A percentile compares a stretch with the other conserved stretches of the same genome.
Evolutionary conservation across 2,329 filamentous ascomycete genomes (phyloP).

Genomic region (Colletotrichum sp.): DNA sequence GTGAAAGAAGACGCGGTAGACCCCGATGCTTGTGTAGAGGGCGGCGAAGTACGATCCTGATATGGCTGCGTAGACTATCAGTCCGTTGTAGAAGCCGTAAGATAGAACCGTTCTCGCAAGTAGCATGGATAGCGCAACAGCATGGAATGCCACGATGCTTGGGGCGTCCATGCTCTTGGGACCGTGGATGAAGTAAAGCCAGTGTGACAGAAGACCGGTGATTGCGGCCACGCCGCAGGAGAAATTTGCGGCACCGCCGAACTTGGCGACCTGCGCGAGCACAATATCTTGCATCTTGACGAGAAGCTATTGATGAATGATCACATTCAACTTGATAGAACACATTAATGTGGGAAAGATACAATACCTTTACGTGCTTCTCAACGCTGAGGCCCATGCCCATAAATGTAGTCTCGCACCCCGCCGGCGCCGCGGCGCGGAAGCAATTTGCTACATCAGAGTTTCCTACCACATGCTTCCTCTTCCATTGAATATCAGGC

Average conservation of each 20-base stretch:
- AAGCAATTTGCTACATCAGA: neutral
- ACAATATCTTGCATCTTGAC: neutral
- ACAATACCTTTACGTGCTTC: rapidly evolving
- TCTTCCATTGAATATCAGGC: neutral
- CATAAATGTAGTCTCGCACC: neutral
- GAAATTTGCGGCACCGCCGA: neutral
- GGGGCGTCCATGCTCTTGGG: neutral
- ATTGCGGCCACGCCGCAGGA: neutral
- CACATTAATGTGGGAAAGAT: neutral
- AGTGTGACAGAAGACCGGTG: conserved; percentile 14
- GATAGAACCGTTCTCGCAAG: neutral
- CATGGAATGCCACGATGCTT: neutral
- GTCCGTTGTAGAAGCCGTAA: neutral
- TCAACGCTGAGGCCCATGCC: neutral
- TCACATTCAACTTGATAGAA: neutral
- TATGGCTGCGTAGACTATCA: neutral
- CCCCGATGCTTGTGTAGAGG: conserved; percentile 28
- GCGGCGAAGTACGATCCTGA: conserved; percentile 6
- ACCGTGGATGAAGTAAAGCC: conserved; percentile 15
- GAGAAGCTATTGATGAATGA: neutral
- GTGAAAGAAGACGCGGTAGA: conserved; percentile 26
- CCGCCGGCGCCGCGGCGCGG: neutral
- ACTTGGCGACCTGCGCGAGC: neutral
- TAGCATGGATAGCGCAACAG: neutral
- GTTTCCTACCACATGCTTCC: neutral